phyloP scores from a whole-genome alignment of 495 filamentous ascomycete species.

The Lasiosphaeriaceae sp. region DNA sequence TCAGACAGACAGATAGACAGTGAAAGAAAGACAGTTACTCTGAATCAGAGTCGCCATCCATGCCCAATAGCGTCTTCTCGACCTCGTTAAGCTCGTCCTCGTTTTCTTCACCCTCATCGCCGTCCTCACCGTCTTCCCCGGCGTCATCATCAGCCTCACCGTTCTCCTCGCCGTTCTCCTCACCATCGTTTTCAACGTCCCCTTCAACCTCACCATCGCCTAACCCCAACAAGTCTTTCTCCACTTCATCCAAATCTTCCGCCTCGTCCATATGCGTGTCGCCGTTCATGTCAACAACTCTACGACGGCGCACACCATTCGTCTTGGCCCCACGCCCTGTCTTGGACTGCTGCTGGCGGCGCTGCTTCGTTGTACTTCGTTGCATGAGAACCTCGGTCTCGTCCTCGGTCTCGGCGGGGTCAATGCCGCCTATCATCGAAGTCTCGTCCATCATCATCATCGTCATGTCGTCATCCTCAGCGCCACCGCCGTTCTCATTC shows the following conservation, averaged over 20 bases:
- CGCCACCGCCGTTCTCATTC: constrained; percentile 25
- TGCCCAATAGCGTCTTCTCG: constrained; percentile 47
- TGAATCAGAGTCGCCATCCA: constrained; percentile 43
- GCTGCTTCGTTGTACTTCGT: neutral
- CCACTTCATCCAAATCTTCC: constrained; percentile 49
- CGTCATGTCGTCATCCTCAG: constrained; percentile 34
- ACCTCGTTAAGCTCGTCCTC: constrained; percentile 51
- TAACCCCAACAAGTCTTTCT: constrained; percentile 46
- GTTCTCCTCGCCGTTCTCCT: constrained; percentile 27
- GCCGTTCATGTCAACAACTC: neutral
- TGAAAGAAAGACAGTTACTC: constrained; percentile 18
- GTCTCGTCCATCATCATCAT: constrained; percentile 6
- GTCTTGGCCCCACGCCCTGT: constrained; percentile 7
- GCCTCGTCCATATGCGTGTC: constrained; percentile 41
- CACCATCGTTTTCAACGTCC: constrained; percentile 22
- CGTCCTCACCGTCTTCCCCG: constrained; percentile 20
- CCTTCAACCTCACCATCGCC: constrained; percentile 37
- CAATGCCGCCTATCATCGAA: constrained; percentile 21
- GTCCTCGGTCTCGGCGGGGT: constrained; percentile 33
- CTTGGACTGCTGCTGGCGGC: constrained; percentile 3
- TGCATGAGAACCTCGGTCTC: constrained; percentile 23
- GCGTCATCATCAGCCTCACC: constrained; percentile 23
- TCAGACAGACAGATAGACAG: too few species aligned
- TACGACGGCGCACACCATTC: constrained; percentile 9
- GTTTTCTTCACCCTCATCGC: constrained; percentile 43